Evolutionary conservation across 148 eudicot genomes (phyloP).

Genomic region (Oxyria digyna): DNA sequence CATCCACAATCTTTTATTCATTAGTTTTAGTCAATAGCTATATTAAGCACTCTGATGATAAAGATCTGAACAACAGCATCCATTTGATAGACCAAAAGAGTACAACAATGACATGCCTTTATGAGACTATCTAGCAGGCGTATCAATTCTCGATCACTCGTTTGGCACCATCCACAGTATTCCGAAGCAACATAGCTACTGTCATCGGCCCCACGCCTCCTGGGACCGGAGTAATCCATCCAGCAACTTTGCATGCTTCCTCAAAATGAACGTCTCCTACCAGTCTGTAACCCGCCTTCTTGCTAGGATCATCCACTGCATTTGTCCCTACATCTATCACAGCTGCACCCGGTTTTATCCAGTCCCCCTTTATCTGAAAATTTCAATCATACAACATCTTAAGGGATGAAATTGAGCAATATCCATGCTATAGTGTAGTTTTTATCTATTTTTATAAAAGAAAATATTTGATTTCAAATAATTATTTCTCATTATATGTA

Average conservation of each 20-base stretch:
- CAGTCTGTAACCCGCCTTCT: constrained; percentile 76
- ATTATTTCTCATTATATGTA: not conserved
- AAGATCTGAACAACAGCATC: constrained; percentile 4
- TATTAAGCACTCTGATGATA: not conserved
- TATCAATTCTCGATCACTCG: constrained; percentile 58
- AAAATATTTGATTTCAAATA: no score
- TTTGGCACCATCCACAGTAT: constrained; percentile 94
- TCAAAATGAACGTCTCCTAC: constrained; percentile 90
- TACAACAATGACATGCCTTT: constrained; percentile 20
- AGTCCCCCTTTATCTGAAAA: constrained; percentile 79
- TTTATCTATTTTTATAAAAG: no score
- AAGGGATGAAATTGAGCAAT: no score
- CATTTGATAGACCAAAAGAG: not conserved
- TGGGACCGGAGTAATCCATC: constrained; percentile 93
- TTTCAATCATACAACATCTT: not conserved
- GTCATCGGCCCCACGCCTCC: constrained; percentile 99
- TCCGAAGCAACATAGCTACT: constrained; percentile 92
- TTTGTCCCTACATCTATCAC: constrained; percentile 94
- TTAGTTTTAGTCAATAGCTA: not conserved
- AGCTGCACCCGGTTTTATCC: constrained; percentile 99
- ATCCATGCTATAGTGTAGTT: no score
- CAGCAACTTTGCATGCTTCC: constrained; percentile 87
- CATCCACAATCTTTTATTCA: not conserved
- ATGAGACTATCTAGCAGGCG: not conserved
- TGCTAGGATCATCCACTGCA: constrained; percentile 78